phyloP scores from a whole-genome alignment of 768 basidiomycete species.

The Phaffia australis region DNA sequence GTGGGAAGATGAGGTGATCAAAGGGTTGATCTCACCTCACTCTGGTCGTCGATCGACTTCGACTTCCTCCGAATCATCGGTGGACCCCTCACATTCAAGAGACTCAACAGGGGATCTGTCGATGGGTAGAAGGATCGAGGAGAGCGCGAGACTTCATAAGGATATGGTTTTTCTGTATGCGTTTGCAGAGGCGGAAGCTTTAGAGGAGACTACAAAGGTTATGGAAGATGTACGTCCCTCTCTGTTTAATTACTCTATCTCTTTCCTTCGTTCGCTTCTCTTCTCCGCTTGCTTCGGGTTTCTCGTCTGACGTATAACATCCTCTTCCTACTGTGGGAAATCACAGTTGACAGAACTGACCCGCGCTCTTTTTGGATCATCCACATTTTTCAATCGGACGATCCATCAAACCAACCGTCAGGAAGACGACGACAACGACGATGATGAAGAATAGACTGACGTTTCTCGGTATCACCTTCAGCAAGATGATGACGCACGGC shows the following conservation, averaged over 20 bases:
- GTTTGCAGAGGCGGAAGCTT: conserved; percentile 20
- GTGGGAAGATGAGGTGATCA: conserved; percentile 19
- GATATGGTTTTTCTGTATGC: conserved; percentile 19
- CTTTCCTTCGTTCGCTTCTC: not conserved
- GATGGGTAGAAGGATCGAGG: not conserved
- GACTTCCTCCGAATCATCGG: not conserved
- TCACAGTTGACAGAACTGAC: conserved; percentile 7
- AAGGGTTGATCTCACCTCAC: conserved; percentile 5
- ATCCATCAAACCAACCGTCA: too few relatives aligned
- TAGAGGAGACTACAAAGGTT: conserved; percentile 17
- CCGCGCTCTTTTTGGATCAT: conserved; percentile 11
- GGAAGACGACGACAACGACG: too few relatives aligned
- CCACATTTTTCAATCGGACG: conserved; percentile 2
- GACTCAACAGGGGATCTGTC: not conserved
- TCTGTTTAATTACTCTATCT: not conserved
- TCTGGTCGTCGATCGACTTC: not conserved
- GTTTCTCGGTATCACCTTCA: too few relatives aligned
- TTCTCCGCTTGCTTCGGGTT: too few relatives aligned
- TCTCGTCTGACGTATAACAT: too few relatives aligned
- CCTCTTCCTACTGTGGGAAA: too few relatives aligned
- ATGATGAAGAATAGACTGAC: too few relatives aligned
- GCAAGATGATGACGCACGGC: too few relatives aligned
- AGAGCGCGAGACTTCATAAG: conserved; percentile 1
- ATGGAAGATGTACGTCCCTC: conserved; percentile 14
- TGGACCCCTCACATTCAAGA: conserved; percentile 2